These are phyloP conservation scores for Eutrema japonicum DNA, from an alignment of 345 rosid species.

Conservation along the genomic window DNA sequence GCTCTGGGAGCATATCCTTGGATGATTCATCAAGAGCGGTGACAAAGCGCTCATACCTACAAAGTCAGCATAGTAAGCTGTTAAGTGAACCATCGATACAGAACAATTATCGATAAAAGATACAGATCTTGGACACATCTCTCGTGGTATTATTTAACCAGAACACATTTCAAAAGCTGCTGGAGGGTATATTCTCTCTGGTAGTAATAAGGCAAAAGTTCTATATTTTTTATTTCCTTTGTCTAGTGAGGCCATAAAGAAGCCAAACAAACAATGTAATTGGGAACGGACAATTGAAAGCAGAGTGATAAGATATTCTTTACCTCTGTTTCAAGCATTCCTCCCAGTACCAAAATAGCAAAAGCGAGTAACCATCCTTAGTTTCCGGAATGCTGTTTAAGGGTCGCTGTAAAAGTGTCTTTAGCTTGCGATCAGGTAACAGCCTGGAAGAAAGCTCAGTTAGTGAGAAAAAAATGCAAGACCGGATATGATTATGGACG, in stretches of 20 bases:
- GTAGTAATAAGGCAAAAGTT: not conserved
- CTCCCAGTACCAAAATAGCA: conserved; percentile 97
- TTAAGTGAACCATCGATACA: not conserved
- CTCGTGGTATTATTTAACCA: not conserved
- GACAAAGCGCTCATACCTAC: conserved; percentile 87
- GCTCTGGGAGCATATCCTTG: conserved; percentile 79
- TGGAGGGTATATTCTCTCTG: not conserved
- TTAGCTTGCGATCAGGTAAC: conserved; percentile 93
- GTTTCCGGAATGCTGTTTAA: conserved; percentile 70
- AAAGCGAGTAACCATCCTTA: conserved; percentile 91
- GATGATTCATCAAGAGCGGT: conserved; percentile 91
- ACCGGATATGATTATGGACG: not conserved
- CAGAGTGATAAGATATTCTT: conserved; percentile 17
- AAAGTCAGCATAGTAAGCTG: conserved; percentile 27
- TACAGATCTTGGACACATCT: conserved; percentile 12
- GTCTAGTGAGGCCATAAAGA: conserved; percentile 5
- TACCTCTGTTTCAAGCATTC: conserved; percentile 97
- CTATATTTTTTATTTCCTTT: not conserved
- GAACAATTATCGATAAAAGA: not conserved
- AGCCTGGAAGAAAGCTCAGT: conserved; percentile 49
- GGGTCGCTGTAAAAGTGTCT: conserved; percentile 84
- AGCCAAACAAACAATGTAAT: not conserved
- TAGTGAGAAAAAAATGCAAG: not conserved
- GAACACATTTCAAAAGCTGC: not conserved
- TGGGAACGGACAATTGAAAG: not conserved